Evolutionary conservation across 495 filamentous ascomycete species (phyloP).

Genomic region (Hyaloscypha bicolor): DNA sequence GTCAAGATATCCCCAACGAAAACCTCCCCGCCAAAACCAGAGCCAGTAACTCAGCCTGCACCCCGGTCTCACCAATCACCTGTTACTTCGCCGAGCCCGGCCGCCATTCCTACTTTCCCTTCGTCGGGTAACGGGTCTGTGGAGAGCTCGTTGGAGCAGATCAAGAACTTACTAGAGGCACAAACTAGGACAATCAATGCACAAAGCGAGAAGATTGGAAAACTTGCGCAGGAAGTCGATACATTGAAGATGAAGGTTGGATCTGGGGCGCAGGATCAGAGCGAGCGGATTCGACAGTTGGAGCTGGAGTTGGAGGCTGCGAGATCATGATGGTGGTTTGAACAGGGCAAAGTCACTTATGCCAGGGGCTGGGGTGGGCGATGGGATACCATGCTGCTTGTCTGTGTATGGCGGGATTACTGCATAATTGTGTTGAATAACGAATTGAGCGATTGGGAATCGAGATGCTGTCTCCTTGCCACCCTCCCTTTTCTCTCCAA

Average conservation of each 20-base stretch:
- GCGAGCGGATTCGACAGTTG: slow-evolving; percentile 68
- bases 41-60: slow-evolving; percentile 38
- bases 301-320: slow-evolving; percentile 68
- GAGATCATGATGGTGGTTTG: slow-evolving; percentile 34
- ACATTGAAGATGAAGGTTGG: slow-evolving; percentile 64
- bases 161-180: slow-evolving; percentile 63
- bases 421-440: too few relatives aligned
- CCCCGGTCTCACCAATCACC: slow-evolving; percentile 39
- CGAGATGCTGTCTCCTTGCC: too few relatives aligned
- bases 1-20: slow-evolving; percentile 27
- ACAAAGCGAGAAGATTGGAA: slow-evolving; percentile 64
- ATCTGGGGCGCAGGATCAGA: slow-evolving; percentile 55
- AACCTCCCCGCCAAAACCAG: slow-evolving; percentile 29
- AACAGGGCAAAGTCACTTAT: too few relatives aligned
- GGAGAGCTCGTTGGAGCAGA: slow-evolving; percentile 56
- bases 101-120: slow-evolving; percentile 34
- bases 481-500: too few relatives aligned
- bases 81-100: slow-evolving; percentile 39
- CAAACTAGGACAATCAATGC: slow-evolving; percentile 63
- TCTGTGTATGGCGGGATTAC: too few relatives aligned
- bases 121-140: slow-evolving; percentile 35
- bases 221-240: slow-evolving; percentile 69
- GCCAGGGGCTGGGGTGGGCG: too few relatives aligned
- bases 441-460: too few relatives aligned
- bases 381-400: too few relatives aligned